These are phyloP conservation scores for Candida jianshihensis DNA, from an alignment of 805 yeast genomes.

Conservation along the genomic window DNA sequence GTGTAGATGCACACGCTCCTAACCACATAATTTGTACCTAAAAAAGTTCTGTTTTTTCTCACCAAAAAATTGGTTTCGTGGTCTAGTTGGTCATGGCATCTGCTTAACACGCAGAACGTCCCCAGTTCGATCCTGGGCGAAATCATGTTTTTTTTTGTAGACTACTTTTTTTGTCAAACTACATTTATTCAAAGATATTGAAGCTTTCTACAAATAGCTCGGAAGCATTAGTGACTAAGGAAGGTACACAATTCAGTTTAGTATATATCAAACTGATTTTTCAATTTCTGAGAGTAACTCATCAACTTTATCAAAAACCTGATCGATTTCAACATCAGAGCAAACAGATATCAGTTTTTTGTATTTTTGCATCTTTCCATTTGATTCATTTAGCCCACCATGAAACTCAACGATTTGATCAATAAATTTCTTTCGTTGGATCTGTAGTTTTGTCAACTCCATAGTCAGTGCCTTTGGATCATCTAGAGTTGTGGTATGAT, in stretches of 20 bases:
- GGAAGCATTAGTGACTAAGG: background rate
- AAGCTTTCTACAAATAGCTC: background rate
- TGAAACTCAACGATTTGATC: constrained; percentile 26
- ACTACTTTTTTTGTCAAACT: background rate
- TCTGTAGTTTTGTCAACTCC: constrained; percentile 36
- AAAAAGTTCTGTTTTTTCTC: too few relatives aligned
- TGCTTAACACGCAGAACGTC: constrained; percentile 99
- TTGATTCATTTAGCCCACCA: constrained; percentile 26
- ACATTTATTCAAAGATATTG: background rate
- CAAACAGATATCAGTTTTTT: constrained; percentile 61
- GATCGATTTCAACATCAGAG: constrained; percentile 59
- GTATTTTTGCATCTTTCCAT: constrained; percentile 56
- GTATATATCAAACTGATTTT: background rate
- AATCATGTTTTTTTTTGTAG: constrained; percentile 44
- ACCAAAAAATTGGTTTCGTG: constrained; percentile 64
- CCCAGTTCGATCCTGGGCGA: constrained; percentile 99
- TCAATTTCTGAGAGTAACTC: background rate
- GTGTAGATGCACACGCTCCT: too few relatives aligned
- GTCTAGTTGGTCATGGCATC: constrained; percentile 99
- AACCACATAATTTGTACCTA: too few relatives aligned
- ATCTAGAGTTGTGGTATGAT: background rate
- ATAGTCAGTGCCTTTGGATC: constrained; percentile 17
- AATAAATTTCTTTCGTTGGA: constrained; percentile 31
- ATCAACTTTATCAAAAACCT: constrained; percentile 57
- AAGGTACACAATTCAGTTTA: too few relatives aligned